phyloP scores from a whole-genome alignment of 2,329 filamentous ascomycete species.

The Myriosclerotinia duriaeana region DNA sequence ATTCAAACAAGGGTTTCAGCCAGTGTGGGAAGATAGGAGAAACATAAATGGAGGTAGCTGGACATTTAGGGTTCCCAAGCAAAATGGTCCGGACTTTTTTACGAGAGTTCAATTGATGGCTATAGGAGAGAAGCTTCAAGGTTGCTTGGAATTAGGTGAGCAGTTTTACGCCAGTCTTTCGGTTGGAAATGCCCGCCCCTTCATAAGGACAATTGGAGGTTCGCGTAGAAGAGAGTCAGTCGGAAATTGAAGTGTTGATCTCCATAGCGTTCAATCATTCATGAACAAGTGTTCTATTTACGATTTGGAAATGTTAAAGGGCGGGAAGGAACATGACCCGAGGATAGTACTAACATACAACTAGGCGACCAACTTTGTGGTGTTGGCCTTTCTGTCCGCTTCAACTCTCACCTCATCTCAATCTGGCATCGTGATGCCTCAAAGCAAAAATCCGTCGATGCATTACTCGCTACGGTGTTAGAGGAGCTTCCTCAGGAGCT shows the following conservation, averaged over 20 bases:
- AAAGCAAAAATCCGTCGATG: constrained; percentile 75
- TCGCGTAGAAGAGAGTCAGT: too few relatives aligned
- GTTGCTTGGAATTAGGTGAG: constrained; percentile 68
- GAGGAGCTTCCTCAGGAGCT: constrained; percentile 72
- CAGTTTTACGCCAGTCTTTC: constrained; percentile 23
- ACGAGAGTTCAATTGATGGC: constrained; percentile 78
- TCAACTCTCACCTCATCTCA: constrained; percentile 84
- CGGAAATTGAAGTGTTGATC: background rate
- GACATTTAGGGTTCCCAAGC: constrained; percentile 88
- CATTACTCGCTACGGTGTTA: constrained; percentile 70
- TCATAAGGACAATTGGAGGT: background rate
- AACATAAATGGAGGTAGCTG: constrained; percentile 85
- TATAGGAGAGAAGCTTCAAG: constrained; percentile 78
- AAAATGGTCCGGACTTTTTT: constrained; percentile 71
- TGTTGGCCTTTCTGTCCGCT: constrained; percentile 81
- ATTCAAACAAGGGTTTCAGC: constrained; percentile 75
- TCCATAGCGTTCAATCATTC: background rate
- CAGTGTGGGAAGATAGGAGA: constrained; percentile 81
- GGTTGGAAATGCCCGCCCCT: background rate
- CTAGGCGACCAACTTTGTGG: constrained; percentile 85
- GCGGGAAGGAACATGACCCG: background rate
- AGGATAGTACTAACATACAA: constrained; percentile 26
- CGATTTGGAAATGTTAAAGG: background rate
- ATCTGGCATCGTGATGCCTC: constrained; percentile 90
- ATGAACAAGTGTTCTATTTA: background rate